Base-by-base conservation (phyloP, 139 green algal species). In the Volvox africanus region DNA sequence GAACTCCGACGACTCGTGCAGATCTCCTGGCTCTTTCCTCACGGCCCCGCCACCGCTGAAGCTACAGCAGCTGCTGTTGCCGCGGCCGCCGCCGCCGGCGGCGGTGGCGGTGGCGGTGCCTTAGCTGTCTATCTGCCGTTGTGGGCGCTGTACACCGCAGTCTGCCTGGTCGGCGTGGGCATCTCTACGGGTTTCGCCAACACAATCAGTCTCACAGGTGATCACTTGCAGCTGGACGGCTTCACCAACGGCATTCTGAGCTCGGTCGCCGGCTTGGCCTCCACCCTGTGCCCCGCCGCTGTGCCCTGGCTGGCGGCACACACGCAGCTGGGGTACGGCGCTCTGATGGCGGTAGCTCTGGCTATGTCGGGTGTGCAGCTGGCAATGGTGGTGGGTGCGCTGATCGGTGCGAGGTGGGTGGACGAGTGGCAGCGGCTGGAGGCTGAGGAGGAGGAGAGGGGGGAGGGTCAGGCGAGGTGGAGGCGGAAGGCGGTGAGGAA, bases 241-340 rank as follows among this genome's bases (percentile, higher is more conserved):
- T 85, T 90, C 86, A 90, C 75, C 28, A 90, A 90, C 86, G 86
- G 86, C 71, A 90, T 90, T 50, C 71, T 90, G 37, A 76, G 37
- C 55, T 71, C 55, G 14, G 86, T 90, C 22, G 86, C 86, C 0
- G 86, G 86, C 32, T 50, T 90, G 86, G 86, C 86, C 16, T 85
- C 73, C 24, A 77, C 86, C 26, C 86, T 90, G 75, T 90, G 73
- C 61, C 86, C 86, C 55, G 86, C 86, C 13, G 86, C 75, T 61
- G 86, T 90, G 28, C 86, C 86, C 30, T 90, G 86, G 86, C 55
- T 90, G 86, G 86, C 86, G 6, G 86, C 33, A 50, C 73, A 85
- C 30, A 90, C 86, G 55, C 21, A 30, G 30, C 28, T 90, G 55
- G 86, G 86, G 6, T 90, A 83, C 69, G 71, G 50, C n/a, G 14